Conservation (phyloP, 805 yeast genomes). For the Saccharomyces paradoxus region DNA sequence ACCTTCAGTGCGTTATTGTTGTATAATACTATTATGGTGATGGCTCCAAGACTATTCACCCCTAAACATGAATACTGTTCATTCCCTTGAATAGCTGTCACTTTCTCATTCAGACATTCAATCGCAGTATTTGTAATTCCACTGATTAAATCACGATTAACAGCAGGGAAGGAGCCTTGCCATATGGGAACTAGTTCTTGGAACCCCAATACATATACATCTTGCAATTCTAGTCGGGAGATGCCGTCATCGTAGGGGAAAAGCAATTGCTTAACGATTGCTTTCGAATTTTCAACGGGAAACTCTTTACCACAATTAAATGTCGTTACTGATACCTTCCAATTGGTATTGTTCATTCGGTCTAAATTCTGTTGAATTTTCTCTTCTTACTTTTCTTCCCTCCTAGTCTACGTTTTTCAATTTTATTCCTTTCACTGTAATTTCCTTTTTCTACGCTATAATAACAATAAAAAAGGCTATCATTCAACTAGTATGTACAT, state of each 20-base stretch:
- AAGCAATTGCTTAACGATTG: constrained; percentile 26
- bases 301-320: constrained; percentile 49
- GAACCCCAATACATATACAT: constrained; percentile 53
- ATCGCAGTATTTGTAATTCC: neutral
- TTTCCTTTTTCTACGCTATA: constrained; percentile 1
- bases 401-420: neutral
- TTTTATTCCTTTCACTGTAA: neutral
- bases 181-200: constrained; percentile 54
- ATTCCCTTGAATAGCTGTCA: neutral
- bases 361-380: neutral
- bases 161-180: constrained; percentile 40
- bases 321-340: constrained; percentile 31
- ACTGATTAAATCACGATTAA: neutral
- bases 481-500: neutral
- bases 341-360: constrained; percentile 3
- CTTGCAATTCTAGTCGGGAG: constrained; percentile 7
- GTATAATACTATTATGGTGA: neutral
- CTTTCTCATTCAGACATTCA: neutral
- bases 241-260: constrained; percentile 21
- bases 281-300: constrained; percentile 31
- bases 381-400: neutral
- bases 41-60: neutral
- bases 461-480: neutral
- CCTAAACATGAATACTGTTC: neutral
- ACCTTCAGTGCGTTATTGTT: neutral